Conservation (phyloP, 2,329 filamentous ascomycete genomes). For the Coniochaeta pulveracea region DNA sequence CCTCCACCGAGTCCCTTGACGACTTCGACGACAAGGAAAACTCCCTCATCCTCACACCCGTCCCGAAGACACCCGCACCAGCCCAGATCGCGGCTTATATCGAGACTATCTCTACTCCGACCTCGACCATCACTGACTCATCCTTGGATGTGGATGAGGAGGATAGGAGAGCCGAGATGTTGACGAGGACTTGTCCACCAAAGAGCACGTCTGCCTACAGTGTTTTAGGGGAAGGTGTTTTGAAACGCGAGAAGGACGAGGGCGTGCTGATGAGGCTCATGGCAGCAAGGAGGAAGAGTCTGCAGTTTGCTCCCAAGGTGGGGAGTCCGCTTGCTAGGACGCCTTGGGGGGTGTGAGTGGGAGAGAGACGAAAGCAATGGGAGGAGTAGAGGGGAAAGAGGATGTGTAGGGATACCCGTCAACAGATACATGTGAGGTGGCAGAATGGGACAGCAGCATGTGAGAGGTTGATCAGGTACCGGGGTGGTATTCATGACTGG, state of each 20-base stretch:
- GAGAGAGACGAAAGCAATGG: slow-evolving; percentile 13
- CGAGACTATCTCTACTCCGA: slow-evolving; percentile 35
- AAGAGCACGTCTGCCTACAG: slow-evolving; percentile 26
- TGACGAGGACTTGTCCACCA: slow-evolving; percentile 43
- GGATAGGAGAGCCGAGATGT: slow-evolving; percentile 21
- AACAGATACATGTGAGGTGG: too few relatives aligned
- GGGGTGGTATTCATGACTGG: too few relatives aligned
- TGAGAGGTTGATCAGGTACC: too few relatives aligned
- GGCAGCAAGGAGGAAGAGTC: slow-evolving; percentile 63
- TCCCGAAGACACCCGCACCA: slow-evolving; percentile 46
- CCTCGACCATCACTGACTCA: slow-evolving; percentile 12
- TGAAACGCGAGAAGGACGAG: slow-evolving; percentile 41
- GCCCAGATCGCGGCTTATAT: slow-evolving; percentile 42
- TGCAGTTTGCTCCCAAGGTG: slow-evolving; percentile 67
- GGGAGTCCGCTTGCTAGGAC: slow-evolving; percentile 58
- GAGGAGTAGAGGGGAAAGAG: neutral
- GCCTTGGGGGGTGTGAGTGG: too few relatives aligned
- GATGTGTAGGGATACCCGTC: too few relatives aligned
- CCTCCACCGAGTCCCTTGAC: slow-evolving; percentile 16
- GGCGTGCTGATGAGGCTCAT: slow-evolving; percentile 51
- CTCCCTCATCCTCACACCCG: slow-evolving; percentile 33
- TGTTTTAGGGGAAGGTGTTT: slow-evolving; percentile 30
- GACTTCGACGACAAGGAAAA: slow-evolving; percentile 28
- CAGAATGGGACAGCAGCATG: too few relatives aligned
- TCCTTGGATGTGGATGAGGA: slow-evolving; percentile 19